Evolutionary conservation across 2,329 filamentous ascomycete species (phyloP), one percentile per base, ranked within the genome.

Genomic region (Escovopsis sp.): DNA sequence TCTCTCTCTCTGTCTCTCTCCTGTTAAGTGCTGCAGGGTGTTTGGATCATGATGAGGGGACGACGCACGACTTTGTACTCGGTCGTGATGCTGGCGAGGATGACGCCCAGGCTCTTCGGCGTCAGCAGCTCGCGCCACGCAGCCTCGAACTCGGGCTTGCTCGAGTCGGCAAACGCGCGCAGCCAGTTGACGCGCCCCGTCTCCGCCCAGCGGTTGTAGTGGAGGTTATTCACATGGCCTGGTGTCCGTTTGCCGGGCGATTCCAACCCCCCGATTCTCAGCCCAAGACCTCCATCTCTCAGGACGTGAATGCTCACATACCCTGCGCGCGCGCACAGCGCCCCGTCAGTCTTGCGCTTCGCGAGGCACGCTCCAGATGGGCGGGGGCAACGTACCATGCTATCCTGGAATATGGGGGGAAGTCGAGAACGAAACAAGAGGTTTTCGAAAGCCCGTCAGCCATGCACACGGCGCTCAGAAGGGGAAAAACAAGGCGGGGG

Each of bases 191-290:
- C 74, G 30, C 88, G 73, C 4, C 79, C 80, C 5, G 81, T 80
- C 59, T 95, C 88, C 34, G 85, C 85, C 59, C 85, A 94, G 47
- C 82, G 75, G 51, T 82, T 79, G 60, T 94, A 94, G 50, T 75
- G 75, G 48, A 88, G 78, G 53, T 94, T 94, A 59, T 94, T 94
- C 39, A 94, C 82, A 60, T 94, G 86, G 6, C 55, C 57, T 60
- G n/a, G n/a, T n/a, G n/a, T n/a, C n/a, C n/a, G n/a, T n/a, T n/a
- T n/a, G n/a, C n/a, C n/a, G n/a, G n/a, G n/a, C n/a, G n/a, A n/a
- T n/a, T n/a, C n/a, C n/a, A n/a, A n/a, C n/a, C n/a, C n/a, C n/a
- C n/a, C n/a, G n/a, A n/a, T n/a, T n/a, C n/a, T n/a, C n/a, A n/a
- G n/a, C n/a, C n/a, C n/a, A n/a, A n/a, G n/a, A n/a, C n/a, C n/a